These are phyloP conservation scores for Metarhizium rileyi DNA, from an alignment of 2,329 filamentous ascomycete genomes.

Conservation along the genomic window DNA sequence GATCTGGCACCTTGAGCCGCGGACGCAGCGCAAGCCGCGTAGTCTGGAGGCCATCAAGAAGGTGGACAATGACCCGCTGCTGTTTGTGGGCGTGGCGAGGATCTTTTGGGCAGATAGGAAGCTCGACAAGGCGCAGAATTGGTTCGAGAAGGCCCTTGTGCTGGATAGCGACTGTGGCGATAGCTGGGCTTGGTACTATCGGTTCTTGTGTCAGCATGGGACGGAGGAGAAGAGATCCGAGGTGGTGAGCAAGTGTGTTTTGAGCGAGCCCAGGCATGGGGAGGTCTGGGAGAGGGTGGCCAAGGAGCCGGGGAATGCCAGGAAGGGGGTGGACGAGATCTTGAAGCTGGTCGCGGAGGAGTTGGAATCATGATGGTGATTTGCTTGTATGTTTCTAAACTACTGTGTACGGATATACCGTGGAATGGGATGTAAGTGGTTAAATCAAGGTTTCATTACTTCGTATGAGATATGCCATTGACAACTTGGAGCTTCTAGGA, in stretches of 20 bases:
- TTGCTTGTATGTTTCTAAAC: neutral
- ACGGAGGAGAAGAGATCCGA: constrained; percentile 87
- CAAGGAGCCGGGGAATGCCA: constrained; percentile 77
- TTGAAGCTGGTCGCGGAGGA: constrained; percentile 63
- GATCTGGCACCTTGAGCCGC: constrained; percentile 86
- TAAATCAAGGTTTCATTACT: neutral
- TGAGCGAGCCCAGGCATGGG: constrained; percentile 83
- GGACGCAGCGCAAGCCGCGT: constrained; percentile 85
- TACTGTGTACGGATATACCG: neutral
- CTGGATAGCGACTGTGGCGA: constrained; percentile 82
- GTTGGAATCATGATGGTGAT: constrained; percentile 20
- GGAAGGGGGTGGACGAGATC: constrained; percentile 68
- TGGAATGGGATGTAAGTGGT: neutral
- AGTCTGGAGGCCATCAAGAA: constrained; percentile 94
- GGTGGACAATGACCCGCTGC: constrained; percentile 79
- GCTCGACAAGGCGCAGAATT: constrained; percentile 87
- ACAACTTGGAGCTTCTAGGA: too few species aligned
- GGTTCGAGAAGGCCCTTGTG: constrained; percentile 94
- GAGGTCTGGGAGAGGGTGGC: constrained; percentile 82
- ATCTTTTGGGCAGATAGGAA: constrained; percentile 94
- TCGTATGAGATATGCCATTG: neutral
- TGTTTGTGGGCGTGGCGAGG: constrained; percentile 85
- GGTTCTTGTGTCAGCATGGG: constrained; percentile 85
- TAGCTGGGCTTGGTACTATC: constrained; percentile 97
- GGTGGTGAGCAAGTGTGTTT: constrained; percentile 68